phyloP scores from a whole-genome alignment of 345 rosid species.

The Aquilaria yunnanensis region DNA sequence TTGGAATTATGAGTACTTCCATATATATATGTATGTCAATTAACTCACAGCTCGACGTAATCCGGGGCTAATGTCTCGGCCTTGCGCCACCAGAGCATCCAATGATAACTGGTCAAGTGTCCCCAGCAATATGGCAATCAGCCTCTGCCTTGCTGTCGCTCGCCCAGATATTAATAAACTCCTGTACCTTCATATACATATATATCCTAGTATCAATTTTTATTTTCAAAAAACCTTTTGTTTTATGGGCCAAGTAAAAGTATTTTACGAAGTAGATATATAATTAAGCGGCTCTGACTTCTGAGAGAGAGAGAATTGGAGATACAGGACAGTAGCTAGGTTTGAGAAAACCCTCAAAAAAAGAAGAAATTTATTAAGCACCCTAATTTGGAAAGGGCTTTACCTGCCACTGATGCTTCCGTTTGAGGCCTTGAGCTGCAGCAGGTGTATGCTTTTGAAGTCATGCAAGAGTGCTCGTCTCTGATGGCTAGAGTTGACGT shows the following conservation, averaged over 20 bases:
- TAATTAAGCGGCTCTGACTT: no score
- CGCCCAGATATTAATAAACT: neutral
- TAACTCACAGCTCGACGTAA: slow-evolving; percentile 58
- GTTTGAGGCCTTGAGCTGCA: no score
- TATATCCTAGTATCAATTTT: no score
- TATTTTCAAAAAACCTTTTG: no score
- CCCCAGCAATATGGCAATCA: slow-evolving; percentile 33
- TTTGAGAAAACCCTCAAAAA: no score
- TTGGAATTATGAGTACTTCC: no score
- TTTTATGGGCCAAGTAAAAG: no score
- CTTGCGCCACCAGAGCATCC: slow-evolving; percentile 51
- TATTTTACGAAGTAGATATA: no score
- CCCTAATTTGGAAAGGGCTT: neutral
- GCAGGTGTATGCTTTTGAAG: slow-evolving; percentile 21
- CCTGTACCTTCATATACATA: neutral
- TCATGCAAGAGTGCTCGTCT: slow-evolving; percentile 44
- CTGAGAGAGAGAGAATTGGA: no score
- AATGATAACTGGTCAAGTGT: slow-evolving; percentile 54
- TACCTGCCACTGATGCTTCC: slow-evolving; percentile 39
- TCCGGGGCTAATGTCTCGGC: slow-evolving; percentile 42
- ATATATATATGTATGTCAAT: neutral
- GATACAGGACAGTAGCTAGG: no score
- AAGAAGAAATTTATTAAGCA: no score
- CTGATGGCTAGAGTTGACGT: slow-evolving; percentile 16
- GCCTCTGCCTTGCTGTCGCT: slow-evolving; percentile 26